These are phyloP conservation scores for Chaetomium fimeti DNA, from an alignment of 495 filamentous ascomycete genomes.

Conservation along the genomic window DNA sequence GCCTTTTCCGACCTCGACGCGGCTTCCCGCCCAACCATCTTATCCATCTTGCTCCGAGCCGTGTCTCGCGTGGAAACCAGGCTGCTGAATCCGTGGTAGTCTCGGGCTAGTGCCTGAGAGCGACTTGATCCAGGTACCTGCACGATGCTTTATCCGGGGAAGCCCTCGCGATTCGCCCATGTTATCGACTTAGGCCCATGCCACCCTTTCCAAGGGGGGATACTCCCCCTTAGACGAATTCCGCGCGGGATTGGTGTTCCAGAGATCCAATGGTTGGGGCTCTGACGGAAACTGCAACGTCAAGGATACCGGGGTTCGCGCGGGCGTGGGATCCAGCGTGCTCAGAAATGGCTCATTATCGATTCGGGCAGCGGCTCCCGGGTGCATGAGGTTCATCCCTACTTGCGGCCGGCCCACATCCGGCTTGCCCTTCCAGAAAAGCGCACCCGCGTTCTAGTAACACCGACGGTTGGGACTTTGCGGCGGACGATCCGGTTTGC, in stretches of 20 bases:
- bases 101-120: slow-evolving; percentile 3
- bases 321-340: neutral
- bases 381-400: slow-evolving; percentile 6
- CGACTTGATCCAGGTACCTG: slow-evolving; percentile 11
- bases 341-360: slow-evolving; percentile 25
- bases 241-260: slow-evolving; percentile 1
- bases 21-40: neutral
- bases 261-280: neutral
- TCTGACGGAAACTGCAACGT: slow-evolving; percentile 8
- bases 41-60: neutral
- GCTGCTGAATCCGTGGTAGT: slow-evolving; percentile 1
- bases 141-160: slow-evolving; percentile 8
- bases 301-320: slow-evolving; percentile 13
- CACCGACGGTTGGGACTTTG: slow-evolving; percentile 9
- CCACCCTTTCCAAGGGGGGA: neutral
- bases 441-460: slow-evolving; percentile 10
- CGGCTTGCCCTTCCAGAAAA: slow-evolving; percentile 13
- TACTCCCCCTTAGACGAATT: slow-evolving; percentile 2
- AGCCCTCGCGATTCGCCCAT: neutral
- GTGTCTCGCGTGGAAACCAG: neutral
- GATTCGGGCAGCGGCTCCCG: slow-evolving; percentile 3
- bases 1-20: neutral
- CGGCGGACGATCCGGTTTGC: neutral
- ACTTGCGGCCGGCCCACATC: slow-evolving; percentile 10
- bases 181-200: slow-evolving; percentile 2